Percentiles rank a stretch among this genome's conserved stretches.
phyloP scores from a whole-genome alignment of 495 filamentous ascomycete species.

The Penicillium lividum region DNA sequence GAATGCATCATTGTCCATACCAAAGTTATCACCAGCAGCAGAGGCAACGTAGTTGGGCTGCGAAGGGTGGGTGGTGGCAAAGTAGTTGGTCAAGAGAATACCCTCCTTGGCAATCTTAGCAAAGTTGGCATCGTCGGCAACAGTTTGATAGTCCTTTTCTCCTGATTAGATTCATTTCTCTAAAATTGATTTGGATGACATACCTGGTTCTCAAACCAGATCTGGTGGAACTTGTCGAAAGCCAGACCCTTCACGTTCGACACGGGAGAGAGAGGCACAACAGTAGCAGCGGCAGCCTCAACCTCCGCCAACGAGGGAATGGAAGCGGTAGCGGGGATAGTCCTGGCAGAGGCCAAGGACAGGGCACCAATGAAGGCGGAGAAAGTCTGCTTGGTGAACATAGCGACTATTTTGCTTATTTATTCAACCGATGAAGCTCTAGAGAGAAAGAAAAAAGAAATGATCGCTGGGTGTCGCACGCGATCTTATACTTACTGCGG shows the following conservation, averaged over 20 bases:
- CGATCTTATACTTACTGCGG: constrained; percentile 19
- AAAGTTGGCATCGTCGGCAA: constrained; percentile 3
- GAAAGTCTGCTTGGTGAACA: constrained; percentile 28
- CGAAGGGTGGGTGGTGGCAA: constrained; percentile 10
- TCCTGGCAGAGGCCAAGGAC: constrained; percentile 32
- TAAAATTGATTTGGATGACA: constrained; percentile 14
- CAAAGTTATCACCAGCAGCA: constrained; percentile 12
- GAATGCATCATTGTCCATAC: constrained; percentile 13
- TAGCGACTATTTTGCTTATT: constrained; percentile 5
- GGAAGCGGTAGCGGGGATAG: constrained; percentile 19
- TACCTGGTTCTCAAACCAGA: constrained; percentile 73
- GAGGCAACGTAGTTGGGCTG: constrained; percentile 14
- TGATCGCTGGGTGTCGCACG: neutral
- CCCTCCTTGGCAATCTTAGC: constrained; percentile 11
- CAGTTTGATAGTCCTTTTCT: constrained; percentile 4
- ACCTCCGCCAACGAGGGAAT: constrained; percentile 37
- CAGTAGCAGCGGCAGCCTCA: constrained; percentile 31
- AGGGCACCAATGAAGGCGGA: constrained; percentile 23
- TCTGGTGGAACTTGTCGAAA: constrained; percentile 62
- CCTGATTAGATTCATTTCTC: neutral
- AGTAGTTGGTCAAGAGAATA: constrained; percentile 14
- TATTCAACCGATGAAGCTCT: neutral
- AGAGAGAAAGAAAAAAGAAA: constrained; percentile 1
- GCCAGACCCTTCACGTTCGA: constrained; percentile 59
- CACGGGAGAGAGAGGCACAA: constrained; percentile 49